Percentiles rank a stretch among this genome's conserved stretches.
Conservation (phyloP, 768 basidiomycete species). For the Roridomyces roridus region DNA sequence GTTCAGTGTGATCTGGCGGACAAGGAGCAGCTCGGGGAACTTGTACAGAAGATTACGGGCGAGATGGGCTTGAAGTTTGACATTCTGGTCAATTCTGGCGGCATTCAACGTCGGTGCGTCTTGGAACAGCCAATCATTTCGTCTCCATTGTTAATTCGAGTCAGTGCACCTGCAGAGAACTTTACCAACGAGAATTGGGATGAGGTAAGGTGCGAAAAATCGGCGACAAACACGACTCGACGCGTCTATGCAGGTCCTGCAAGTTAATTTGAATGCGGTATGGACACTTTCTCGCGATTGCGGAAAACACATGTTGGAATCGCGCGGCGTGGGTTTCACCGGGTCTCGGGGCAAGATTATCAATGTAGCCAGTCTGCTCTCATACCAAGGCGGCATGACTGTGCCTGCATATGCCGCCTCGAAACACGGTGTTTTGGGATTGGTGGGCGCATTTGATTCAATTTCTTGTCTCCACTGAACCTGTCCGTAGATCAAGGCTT, state of each 20-base stretch:
- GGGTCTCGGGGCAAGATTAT: conserved; percentile 51
- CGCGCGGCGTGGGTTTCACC: conserved; percentile 24
- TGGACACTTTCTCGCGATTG: conserved; percentile 50
- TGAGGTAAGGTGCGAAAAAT: conserved; percentile 36
- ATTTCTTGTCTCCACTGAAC: not conserved
- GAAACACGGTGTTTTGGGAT: conserved; percentile 47
- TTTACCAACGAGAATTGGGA: conserved; percentile 57
- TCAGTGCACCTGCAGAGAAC: conserved; percentile 37
- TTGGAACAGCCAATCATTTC: not conserved
- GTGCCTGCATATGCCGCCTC: conserved; percentile 60
- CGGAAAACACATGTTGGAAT: conserved; percentile 54
- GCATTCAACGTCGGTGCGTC: conserved; percentile 39
- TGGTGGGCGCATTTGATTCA: conserved; percentile 22
- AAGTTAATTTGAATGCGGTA: conserved; percentile 54
- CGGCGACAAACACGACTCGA: too few relatives aligned
- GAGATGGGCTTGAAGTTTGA: conserved; percentile 37
- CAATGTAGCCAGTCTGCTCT: conserved; percentile 48
- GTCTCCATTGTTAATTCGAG: not conserved
- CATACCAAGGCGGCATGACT: conserved; percentile 43
- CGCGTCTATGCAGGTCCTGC: conserved; percentile 30
- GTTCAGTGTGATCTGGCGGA: conserved; percentile 26
- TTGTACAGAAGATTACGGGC: conserved; percentile 24
- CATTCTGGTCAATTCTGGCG: conserved; percentile 57
- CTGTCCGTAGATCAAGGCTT: conserved; percentile 21
- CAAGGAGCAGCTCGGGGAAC: conserved; percentile 12